Evolutionary conservation across 2,329 filamentous ascomycete species (phyloP), one percentile per base, ranked within the genome.

Genomic region (Apiospora rasikravindrae): DNA sequence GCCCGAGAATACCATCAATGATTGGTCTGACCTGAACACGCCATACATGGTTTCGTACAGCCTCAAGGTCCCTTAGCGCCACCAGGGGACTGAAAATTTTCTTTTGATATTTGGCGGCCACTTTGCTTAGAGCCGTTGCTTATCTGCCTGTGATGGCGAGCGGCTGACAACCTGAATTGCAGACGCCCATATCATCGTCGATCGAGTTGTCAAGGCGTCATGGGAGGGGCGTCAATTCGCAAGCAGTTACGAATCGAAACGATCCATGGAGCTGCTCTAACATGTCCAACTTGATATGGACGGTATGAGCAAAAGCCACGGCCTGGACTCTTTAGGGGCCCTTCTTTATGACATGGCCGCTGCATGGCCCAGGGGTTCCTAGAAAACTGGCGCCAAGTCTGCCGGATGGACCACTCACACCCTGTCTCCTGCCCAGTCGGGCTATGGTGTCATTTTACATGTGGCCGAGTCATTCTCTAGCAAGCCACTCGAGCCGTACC

Each of bases 391-490:
- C 13, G 67, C 67, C 67, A 69, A 69, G 67, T 26, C 26, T 57
- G 68, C 33, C 42, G 68, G 68, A 47, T 57, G 47, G 37, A 42
- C 68, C 68, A 69, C 68, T 69, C 68, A 69, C 68, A 69, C 68
- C 40, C 44, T 37, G 33, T 24, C 67, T 45, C 67, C 44, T 49
- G 44, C 44, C 44, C 67, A 47, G 67, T 45, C 44, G 44, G 67
- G 67, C 47, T 57, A 69, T 69, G 68, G 45, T 57, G 68, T 69
- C 68, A 69, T 69, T 29, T 42, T 26, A 57, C 68, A 69, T 33
- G 68, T 47, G 47, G 45, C 68, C 68, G 68, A 69, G 68, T 69
- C 68, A 69, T 51, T 69, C 47, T 69, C 47, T 51, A 57, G 68
- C 45, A 69, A 51, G 47, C 14, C 47, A 51, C 45, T 26, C n/a